phyloP scores from a whole-genome alignment of 2,329 filamentous ascomycete genomes.

The Penicillium capsulatum region DNA sequence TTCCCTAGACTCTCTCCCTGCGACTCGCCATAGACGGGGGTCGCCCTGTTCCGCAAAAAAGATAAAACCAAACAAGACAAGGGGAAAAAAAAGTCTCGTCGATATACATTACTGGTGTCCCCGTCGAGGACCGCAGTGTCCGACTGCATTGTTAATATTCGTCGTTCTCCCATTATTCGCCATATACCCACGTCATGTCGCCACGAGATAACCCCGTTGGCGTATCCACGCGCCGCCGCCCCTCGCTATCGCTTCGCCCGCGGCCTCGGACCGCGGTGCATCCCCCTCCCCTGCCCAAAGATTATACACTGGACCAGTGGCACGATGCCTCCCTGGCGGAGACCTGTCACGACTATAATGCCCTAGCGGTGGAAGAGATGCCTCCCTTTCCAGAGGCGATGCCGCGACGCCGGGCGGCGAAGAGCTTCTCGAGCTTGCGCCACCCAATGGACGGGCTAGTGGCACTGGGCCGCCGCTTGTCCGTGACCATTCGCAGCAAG shows the following conservation, averaged over 20 bases:
- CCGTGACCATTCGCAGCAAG: constrained; percentile 39
- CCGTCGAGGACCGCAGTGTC: constrained; percentile 1
- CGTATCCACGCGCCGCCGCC: constrained; percentile 32
- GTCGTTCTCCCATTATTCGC: constrained; percentile 2
- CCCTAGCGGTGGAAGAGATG: constrained; percentile 31
- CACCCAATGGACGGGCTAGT: constrained; percentile 42
- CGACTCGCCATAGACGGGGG: constrained; percentile 3
- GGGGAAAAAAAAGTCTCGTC: no score
- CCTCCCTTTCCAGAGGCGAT: constrained; percentile 29
- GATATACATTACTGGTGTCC: not conserved
- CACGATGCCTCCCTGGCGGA: constrained; percentile 23
- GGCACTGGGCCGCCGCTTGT: constrained; percentile 40
- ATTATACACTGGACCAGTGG: constrained; percentile 23
- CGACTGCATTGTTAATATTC: constrained; percentile 10
- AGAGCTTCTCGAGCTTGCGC: constrained; percentile 42
- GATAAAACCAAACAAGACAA: constrained; percentile 5
- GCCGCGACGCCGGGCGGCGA: constrained; percentile 34
- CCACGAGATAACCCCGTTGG: constrained; percentile 26
- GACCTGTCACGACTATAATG: constrained; percentile 21
- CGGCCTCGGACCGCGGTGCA: constrained; percentile 38
- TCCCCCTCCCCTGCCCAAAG: constrained; percentile 21
- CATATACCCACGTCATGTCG: constrained; percentile 24
- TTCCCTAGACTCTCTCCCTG: constrained; percentile 8
- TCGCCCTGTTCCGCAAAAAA: not conserved
- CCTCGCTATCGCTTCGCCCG: constrained; percentile 37